A percentile compares a stretch with the other conserved stretches of the same genome.
phyloP scores from a whole-genome alignment of 352 stramenopile species.

The Pythium apleroticum region DNA sequence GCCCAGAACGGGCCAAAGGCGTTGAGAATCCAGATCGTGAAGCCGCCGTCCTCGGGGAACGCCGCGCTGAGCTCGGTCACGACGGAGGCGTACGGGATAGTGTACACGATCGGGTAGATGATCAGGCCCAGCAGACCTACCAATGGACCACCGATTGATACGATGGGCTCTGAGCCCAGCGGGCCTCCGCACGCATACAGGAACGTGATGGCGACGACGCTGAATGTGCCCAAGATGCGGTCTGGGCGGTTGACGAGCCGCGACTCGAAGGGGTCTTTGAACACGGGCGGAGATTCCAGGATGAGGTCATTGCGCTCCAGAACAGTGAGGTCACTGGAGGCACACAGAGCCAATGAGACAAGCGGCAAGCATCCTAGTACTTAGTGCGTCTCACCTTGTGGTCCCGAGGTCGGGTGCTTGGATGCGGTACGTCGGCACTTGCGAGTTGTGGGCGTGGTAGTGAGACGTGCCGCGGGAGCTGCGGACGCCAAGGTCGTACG shows the following conservation, averaged over 20 bases:
- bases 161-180: conserved; percentile 56
- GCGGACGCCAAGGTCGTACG: neutral
- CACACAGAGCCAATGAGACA: conserved; percentile 2
- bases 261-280: conserved; percentile 10
- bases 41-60: conserved; percentile 76
- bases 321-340: conserved; percentile 19
- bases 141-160: conserved; percentile 52
- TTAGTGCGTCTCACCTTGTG: neutral
- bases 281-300: conserved; percentile 8
- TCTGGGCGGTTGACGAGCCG: conserved; percentile 1
- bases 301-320: conserved; percentile 11
- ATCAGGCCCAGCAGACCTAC: conserved; percentile 49
- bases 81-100: conserved; percentile 55
- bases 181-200: conserved; percentile 49
- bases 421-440: conserved; percentile 19
- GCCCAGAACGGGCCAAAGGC: conserved; percentile 78
- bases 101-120: conserved; percentile 66
- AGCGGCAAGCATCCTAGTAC: too few relatives aligned
- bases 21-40: conserved; percentile 67
- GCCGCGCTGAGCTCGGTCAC: conserved; percentile 66
- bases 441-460: conserved; percentile 1
- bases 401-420: neutral
- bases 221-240: conserved; percentile 24
- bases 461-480: neutral
- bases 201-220: conserved; percentile 46